Percentiles rank a stretch among this genome's conserved stretches.
phyloP scores from a whole-genome alignment of 2,329 filamentous ascomycete species.

The Xylariaceae sp. region DNA sequence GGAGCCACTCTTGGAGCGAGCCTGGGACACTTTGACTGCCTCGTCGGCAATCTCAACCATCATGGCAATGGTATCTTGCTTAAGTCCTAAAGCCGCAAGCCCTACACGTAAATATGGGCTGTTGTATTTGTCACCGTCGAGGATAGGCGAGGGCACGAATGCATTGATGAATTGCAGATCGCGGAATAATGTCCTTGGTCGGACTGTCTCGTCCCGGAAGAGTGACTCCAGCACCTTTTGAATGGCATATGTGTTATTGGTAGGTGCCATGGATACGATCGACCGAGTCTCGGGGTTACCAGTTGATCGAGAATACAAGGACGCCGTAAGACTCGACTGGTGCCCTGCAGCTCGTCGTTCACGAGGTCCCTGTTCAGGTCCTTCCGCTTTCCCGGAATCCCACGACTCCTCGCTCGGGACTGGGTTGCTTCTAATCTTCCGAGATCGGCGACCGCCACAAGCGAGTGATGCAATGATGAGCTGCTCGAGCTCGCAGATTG shows the following conservation, averaged over 20 bases:
- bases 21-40: conserved; percentile 63
- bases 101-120: conserved; percentile 83
- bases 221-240: conserved; percentile 63
- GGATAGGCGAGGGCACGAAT: conserved; percentile 56
- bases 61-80: conserved; percentile 79
- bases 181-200: conserved; percentile 77
- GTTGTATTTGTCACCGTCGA: conserved; percentile 64
- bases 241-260: conserved; percentile 55
- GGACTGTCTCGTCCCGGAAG: conserved; percentile 62
- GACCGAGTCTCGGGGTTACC: conserved; percentile 47
- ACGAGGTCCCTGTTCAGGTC: conserved; percentile 63
- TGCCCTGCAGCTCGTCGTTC: conserved; percentile 61
- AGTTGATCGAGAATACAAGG: conserved; percentile 26
- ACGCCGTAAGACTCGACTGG: conserved; percentile 32
- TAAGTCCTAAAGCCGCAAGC: conserved; percentile 80
- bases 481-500: conserved; percentile 76
- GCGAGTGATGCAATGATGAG: conserved; percentile 74
- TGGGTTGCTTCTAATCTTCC: conserved; percentile 35
- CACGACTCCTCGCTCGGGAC: conserved; percentile 29
- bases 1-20: conserved; percentile 31
- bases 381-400: conserved; percentile 34
- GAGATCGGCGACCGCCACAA: conserved; percentile 41
- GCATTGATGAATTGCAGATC: conserved; percentile 72
- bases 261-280: conserved; percentile 43
- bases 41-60: conserved; percentile 74